Evolutionary conservation across 2,329 filamentous ascomycete species (phyloP), one percentile per base, ranked within the genome.

Genomic region (Fusarium heterosporum): DNA sequence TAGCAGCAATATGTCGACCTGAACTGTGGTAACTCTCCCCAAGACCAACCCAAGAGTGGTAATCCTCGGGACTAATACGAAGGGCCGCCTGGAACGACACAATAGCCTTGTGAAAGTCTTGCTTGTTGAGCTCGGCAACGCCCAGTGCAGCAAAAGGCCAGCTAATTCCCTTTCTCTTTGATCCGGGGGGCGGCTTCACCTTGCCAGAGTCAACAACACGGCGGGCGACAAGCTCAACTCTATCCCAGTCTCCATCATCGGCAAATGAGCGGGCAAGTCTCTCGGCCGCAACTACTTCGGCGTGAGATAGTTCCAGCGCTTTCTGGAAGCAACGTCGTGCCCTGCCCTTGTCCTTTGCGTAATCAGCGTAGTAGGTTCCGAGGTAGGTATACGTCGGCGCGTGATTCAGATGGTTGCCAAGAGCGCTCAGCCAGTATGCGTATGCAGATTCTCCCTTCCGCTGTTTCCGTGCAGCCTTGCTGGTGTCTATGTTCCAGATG

Each of bases 21-120:
- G 94, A 97, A 70, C 92, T 96, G 75, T 97, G 91, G 74, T 99
- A 99, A 74, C 93, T 97, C 79, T 99, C 96, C n/a, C 95, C 96
- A 2, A 99, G 84, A 1, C 96, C 96, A 25, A 99, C 92, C 88
- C 95, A 99, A 0, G 93, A 97, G 78, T 99, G 91, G 74, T 98
- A 98, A 77, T 98, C 93, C 40, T 90, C 83, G 0, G 94, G 93
- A 3, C 89, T 87, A 46, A 97, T 92, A 52, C 95, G 86, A 32
- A 99, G 82, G 12, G 96, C 94, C 3, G 93, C 89, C 73, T 98
- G 92, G 76, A 98, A 99, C 0, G 93, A 97, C 10, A 95, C 89
- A 53, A 98, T 93, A 34, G 93, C 93, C 75, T 93, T 91, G 69
- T 89, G 83, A 72, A 95, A 98, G 61, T 97, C 93, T 75, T 96